phyloP scores from a whole-genome alignment of 441 rosid genomes.

The Daphne laureola region DNA sequence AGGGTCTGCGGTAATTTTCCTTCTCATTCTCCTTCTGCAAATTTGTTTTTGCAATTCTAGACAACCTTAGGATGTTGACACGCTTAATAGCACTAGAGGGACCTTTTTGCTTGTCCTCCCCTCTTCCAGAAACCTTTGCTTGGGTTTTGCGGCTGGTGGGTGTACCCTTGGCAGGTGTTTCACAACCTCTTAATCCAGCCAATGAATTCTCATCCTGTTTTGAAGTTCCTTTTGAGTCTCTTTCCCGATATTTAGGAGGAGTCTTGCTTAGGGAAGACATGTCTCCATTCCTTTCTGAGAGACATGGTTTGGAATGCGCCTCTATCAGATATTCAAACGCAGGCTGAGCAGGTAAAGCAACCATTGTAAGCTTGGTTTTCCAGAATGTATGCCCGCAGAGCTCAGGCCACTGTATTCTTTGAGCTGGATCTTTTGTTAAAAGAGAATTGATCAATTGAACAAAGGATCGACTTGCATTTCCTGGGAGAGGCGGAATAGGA shows the following conservation, averaged over 20 bases:
- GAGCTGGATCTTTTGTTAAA: conserved; percentile 86
- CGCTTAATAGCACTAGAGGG: conserved; percentile 50
- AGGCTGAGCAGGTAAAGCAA: conserved; percentile 79
- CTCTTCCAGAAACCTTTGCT: conserved; percentile 46
- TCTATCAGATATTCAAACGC: conserved; percentile 80
- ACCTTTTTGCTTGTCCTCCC: conserved; percentile 64
- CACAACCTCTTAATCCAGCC: conserved; percentile 42
- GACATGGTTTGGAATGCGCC: conserved; percentile 61
- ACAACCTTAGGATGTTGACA: conserved; percentile 81
- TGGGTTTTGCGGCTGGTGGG: conserved; percentile 48
- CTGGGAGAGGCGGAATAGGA: conserved; percentile 84
- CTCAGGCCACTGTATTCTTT: conserved; percentile 86
- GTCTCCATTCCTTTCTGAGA: conserved; percentile 68
- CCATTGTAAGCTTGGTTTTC: conserved; percentile 45
- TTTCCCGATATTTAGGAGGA: conserved; percentile 69
- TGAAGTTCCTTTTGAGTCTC: conserved; percentile 51
- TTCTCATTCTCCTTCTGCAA: conserved; percentile 91
- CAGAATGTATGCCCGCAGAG: conserved; percentile 88
- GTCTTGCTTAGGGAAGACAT: conserved; percentile 53
- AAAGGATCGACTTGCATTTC: conserved; percentile 76
- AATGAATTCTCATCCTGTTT: conserved; percentile 59
- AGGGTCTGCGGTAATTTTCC: conserved; percentile 87
- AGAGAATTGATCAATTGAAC: conserved; percentile 79
- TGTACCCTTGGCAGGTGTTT: conserved; percentile 58
- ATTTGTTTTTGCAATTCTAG: conserved; percentile 86